A percentile compares a stretch with the other conserved stretches of the same genome.
Conservation (phyloP, 2,329 filamentous ascomycete species). For the Emmonsia crescens region DNA sequence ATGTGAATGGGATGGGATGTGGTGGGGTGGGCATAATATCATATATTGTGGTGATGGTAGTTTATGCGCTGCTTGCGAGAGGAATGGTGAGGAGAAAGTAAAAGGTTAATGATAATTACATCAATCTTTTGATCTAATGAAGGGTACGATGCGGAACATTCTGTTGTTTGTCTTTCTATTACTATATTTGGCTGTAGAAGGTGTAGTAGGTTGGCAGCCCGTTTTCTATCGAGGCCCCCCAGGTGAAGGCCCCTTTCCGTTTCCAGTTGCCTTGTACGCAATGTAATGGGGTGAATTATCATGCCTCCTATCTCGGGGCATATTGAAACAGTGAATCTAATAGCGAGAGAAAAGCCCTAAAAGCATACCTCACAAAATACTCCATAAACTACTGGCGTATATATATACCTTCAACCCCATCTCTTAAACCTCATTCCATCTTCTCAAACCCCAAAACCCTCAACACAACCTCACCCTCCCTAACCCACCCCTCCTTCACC, state of each 20-base stretch:
- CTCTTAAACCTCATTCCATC: not conserved
- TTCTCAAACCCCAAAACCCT: conserved; percentile 39
- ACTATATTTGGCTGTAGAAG: not conserved
- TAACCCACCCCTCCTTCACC: conserved; percentile 33
- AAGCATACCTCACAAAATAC: no score
- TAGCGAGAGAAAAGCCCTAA: no score
- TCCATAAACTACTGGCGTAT: no score
- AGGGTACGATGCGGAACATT: not conserved
- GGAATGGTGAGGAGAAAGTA: not conserved
- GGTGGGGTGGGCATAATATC: not conserved
- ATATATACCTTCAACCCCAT: no score
- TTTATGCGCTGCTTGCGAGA: not conserved
- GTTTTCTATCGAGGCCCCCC: not conserved
- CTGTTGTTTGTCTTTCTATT: no score
- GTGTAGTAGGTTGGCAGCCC: not conserved
- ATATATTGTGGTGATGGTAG: not conserved
- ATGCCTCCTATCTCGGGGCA: no score
- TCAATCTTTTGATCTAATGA: not conserved
- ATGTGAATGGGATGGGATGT: not conserved
- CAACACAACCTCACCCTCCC: conserved; percentile 40
- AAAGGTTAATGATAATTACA: not conserved
- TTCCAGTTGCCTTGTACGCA: no score
- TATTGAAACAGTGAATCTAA: no score
- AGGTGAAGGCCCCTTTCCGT: no score
- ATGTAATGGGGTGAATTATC: no score